Percentiles rank a stretch among this genome's conserved stretches.
Conservation (phyloP, 129 eudicot genomes). For the Calendula officinalis region DNA sequence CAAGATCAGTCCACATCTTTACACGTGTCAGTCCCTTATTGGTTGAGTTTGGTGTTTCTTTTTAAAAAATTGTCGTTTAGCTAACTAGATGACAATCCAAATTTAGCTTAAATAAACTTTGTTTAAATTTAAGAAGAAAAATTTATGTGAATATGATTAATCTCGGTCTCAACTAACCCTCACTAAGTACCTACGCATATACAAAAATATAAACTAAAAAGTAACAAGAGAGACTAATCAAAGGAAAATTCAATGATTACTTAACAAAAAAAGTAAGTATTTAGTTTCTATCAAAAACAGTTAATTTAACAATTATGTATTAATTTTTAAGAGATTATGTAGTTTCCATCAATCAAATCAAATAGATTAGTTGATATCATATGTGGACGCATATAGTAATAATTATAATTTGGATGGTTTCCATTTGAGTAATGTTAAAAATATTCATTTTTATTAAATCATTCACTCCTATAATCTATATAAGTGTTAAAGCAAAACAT, state of each 20-base stretch:
- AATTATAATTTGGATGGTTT: background rate
- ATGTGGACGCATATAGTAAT: conserved; percentile 17
- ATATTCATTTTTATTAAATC: no score
- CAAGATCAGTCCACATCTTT: conserved; percentile 33
- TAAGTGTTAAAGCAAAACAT: no score
- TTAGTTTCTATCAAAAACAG: conserved; percentile 11
- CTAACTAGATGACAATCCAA: conserved; percentile 23
- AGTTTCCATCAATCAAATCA: conserved; percentile 38
- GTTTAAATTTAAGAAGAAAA: conserved; percentile 16
- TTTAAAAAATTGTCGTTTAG: conserved; percentile 17
- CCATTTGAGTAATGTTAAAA: background rate
- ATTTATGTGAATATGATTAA: conserved; percentile 10
- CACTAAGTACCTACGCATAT: background rate
- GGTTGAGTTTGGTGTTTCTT: conserved; percentile 46
- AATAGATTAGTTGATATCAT: conserved; percentile 16
- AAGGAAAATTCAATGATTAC: background rate
- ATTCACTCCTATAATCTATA: no score
- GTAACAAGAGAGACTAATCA: no score
- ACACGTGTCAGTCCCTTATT: conserved; percentile 37
- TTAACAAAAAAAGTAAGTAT: background rate
- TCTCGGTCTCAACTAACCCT: background rate
- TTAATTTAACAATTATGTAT: conserved; percentile 2
- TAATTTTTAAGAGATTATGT: conserved; percentile 3
- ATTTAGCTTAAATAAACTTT: conserved; percentile 17
- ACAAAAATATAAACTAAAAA: no score